phyloP scores from a whole-genome alignment of 495 filamentous ascomycete species.

The Hyaloscypha variabilis region DNA sequence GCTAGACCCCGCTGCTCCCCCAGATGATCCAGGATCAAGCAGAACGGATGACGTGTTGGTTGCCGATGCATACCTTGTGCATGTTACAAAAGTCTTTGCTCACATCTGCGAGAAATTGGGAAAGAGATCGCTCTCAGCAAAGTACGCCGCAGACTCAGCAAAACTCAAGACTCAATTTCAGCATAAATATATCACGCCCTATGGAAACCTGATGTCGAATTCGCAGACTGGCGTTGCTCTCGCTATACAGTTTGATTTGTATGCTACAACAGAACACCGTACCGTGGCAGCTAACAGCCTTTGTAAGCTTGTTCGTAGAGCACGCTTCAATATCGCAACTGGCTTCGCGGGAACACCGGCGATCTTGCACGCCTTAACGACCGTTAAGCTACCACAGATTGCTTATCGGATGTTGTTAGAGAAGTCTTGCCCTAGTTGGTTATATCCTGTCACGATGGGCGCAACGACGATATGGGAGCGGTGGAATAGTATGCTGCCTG shows the following conservation, averaged over 20 bases:
- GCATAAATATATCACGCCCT: constrained; percentile 41
- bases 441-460: constrained; percentile 53
- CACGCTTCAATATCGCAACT: constrained; percentile 50
- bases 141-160: constrained; percentile 32
- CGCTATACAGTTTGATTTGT: constrained; percentile 47
- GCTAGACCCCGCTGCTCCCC: constrained; percentile 52
- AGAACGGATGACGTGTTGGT: constrained; percentile 45
- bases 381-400: constrained; percentile 34
- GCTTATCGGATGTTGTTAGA: constrained; percentile 34
- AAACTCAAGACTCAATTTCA: constrained; percentile 40
- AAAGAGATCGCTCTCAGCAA: constrained; percentile 26
- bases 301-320: constrained; percentile 37
- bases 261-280: constrained; percentile 36
- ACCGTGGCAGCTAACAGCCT: constrained; percentile 34
- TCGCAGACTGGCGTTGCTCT: constrained; percentile 53
- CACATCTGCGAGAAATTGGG: constrained; percentile 37
- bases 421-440: constrained; percentile 46
- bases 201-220: constrained; percentile 43
- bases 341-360: constrained; percentile 58
- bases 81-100: constrained; percentile 39
- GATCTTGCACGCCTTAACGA: constrained; percentile 46
- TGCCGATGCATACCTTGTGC: constrained; percentile 53
- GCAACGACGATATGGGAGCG: constrained; percentile 57
- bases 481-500: constrained; percentile 54
- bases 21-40: constrained; percentile 41